Base-by-base conservation (phyloP, 140 eudicot genomes). In the Erigeron philadelphicus region DNA sequence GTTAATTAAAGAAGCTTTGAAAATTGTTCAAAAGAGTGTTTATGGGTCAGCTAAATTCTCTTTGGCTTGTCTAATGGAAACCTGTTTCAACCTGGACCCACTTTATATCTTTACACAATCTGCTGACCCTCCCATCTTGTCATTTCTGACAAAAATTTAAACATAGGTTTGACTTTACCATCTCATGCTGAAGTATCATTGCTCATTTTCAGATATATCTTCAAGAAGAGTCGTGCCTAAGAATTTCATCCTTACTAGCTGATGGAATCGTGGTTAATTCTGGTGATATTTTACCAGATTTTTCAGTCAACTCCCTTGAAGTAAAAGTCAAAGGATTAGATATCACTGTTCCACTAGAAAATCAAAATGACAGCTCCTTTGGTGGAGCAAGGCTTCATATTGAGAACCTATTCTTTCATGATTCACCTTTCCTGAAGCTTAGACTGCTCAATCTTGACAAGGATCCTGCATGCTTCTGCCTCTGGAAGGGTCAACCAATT, bases 211-310 rank as follows among this genome's bases (percentile, higher is more conserved):
- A 93, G 98, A 85, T 93, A 64, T 86, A 89, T 81, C 96, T 93
- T 81, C 98, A 89, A 80, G 96, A 93, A 77, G 98, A 86, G 76
- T 93, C 98, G 64, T 93, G 96, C 75, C 67, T 93, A 76, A 89
- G 96, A 80, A 86, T 93, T 79, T 72, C 84, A 53, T 93, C 98
- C 18, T 85, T 93, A 53, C 77, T 93, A 81, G 94, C 94, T 68
- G 96, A 93, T 76, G 98, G 96, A 64, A 77, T 93, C 70, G 81
- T 89, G 54, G 82, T 76, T 31, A 85, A 78, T 72, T 78, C 85
- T 76, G 90, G 86, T 79, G 78, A 78, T 61, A 81, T 78, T 58
- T 75, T 78, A 71, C 87, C 90, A 19, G 98, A 93, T 76, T 81
- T 55, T 66, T 86, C 96, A 3, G 76, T 93, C 47, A 89, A 85